Conservation (phyloP, 805 yeast genomes). For the Nakazawaea anatomiae region DNA sequence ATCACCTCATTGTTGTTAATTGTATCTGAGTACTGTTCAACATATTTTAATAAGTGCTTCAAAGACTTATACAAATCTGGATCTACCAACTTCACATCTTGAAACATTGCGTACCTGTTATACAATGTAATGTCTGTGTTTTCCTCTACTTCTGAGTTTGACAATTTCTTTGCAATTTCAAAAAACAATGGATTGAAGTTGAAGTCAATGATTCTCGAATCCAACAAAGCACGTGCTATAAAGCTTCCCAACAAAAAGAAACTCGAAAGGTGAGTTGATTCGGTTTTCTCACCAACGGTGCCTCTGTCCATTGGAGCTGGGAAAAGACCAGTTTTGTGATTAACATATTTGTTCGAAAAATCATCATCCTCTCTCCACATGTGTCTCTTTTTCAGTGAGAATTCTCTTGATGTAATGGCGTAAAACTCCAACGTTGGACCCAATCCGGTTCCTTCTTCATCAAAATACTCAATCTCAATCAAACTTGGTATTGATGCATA, state of each 20-base stretch:
- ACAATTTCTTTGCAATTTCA: constrained; percentile 37
- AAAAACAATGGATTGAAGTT: constrained; percentile 70
- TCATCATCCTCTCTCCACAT: constrained; percentile 62
- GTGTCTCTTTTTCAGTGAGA: constrained; percentile 45
- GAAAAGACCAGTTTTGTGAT: constrained; percentile 52
- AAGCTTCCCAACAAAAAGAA: constrained; percentile 75
- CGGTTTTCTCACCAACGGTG: constrained; percentile 24
- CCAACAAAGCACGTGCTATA: constrained; percentile 80
- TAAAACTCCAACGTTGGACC: constrained; percentile 97
- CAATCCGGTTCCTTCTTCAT: constrained; percentile 92
- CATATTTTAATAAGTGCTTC: constrained; percentile 38
- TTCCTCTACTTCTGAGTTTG: constrained; percentile 3
- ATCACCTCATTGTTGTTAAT: constrained; percentile 7
- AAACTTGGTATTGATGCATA: constrained; percentile 78
- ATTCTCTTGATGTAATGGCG: constrained; percentile 71
- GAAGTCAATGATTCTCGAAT: constrained; percentile 83
- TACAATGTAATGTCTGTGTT: constrained; percentile 9
- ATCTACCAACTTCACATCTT: constrained; percentile 40
- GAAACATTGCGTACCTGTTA: constrained; percentile 4
- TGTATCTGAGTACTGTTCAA: constrained; percentile 16
- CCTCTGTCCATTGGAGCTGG: constrained; percentile 53
- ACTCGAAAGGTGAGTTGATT: constrained; percentile 37
- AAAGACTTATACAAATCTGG: constrained; percentile 53
- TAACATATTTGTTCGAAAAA: constrained; percentile 30
- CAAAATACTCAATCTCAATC: constrained; percentile 80